Evolutionary conservation across 2,329 filamentous ascomycete species (phyloP), one percentile per base, ranked within the genome.

Genomic region (Colletotrichum trifolii): DNA sequence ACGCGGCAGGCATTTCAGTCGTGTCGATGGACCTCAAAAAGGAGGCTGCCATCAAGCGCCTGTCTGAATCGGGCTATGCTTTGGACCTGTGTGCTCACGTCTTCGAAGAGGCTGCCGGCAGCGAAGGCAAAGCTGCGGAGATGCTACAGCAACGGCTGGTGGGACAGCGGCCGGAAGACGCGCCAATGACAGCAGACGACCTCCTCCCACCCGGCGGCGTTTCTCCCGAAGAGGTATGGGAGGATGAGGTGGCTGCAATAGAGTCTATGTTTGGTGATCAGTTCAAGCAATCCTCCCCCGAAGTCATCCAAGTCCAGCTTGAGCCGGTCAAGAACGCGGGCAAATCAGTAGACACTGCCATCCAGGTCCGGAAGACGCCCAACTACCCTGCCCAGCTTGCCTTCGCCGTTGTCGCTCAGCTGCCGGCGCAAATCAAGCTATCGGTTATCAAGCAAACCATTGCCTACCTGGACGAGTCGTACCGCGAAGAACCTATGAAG

Each of bases 391-490:
- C 72, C 71, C 86, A 75, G 77, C 87, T 80, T 82, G 85, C 96
- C 9, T 80, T 97, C 40, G 88, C 89, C 3, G 83, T 97, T 12
- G 77, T 87, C 50, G 84, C 89, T 34, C 86, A 87, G 10, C 84
- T 98, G 11, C 96, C 96, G 17, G 93, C 96, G 4, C 97, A 99
- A 73, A 96, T 98, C 73, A 92, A 95, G 66, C 83, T 99, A 10
- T 97, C 94, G 72, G 89, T 97, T 42, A 87, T 96, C 71, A 90
- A 92, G 70, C 89, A 91, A 76, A 89, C 90, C 2, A 81, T 97
- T 6, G 82, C 86, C 5, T 89, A 95, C 73, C 89, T 94, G 2
- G 81, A 87, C 54, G 85, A 89, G 54, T 88, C 89, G 35, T 84
- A 97, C 36, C 79, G 90, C 12, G 95, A 93, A 33, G 93, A 96